A percentile compares a stretch with the other conserved stretches of the same genome.
These are phyloP conservation scores for Hypoxylon fuscum DNA, from an alignment of 495 filamentous ascomycete species.

Conservation along the genomic window DNA sequence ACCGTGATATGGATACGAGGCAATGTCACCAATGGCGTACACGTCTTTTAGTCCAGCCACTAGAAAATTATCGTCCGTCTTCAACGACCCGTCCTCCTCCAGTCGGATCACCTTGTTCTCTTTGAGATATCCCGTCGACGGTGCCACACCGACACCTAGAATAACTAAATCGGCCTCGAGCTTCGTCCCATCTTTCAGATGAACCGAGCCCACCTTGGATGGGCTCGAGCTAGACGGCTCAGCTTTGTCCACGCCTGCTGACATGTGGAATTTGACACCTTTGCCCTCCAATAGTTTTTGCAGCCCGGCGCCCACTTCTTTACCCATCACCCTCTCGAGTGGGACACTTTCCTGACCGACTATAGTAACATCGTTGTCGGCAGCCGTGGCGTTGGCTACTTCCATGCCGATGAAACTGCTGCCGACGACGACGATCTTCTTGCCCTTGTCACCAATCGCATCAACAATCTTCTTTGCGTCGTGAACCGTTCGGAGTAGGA, in stretches of 20 bases:
- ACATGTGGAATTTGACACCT: slow-evolving; percentile 87
- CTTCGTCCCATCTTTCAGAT: slow-evolving; percentile 84
- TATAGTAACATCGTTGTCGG: slow-evolving; percentile 82
- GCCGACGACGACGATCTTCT: slow-evolving; percentile 92
- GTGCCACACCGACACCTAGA: slow-evolving; percentile 86
- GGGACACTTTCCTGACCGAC: slow-evolving; percentile 92
- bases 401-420: slow-evolving; percentile 98
- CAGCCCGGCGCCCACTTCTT: slow-evolving; percentile 81
- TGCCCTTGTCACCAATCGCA: slow-evolving; percentile 83
- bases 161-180: slow-evolving; percentile 91
- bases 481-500: slow-evolving; percentile 76
- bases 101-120: slow-evolving; percentile 72
- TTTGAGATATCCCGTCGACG: slow-evolving; percentile 85
- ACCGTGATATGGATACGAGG: slow-evolving; percentile 92
- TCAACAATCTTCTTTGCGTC: slow-evolving; percentile 78
- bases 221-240: slow-evolving; percentile 69
- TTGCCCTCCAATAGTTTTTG: slow-evolving; percentile 78
- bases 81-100: slow-evolving; percentile 81
- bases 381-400: slow-evolving; percentile 78
- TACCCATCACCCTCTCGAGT: slow-evolving; percentile 87
- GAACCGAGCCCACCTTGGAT: slow-evolving; percentile 78
- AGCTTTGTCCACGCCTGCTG: slow-evolving; percentile 81
- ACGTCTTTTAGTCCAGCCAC: slow-evolving; percentile 79
- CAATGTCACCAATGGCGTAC: slow-evolving; percentile 95
- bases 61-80: slow-evolving; percentile 77